Percentiles rank a stretch among this genome's conserved stretches.
These are phyloP conservation scores for Candida jianshihensis DNA, from an alignment of 805 yeast genomes.

Conservation along the genomic window DNA sequence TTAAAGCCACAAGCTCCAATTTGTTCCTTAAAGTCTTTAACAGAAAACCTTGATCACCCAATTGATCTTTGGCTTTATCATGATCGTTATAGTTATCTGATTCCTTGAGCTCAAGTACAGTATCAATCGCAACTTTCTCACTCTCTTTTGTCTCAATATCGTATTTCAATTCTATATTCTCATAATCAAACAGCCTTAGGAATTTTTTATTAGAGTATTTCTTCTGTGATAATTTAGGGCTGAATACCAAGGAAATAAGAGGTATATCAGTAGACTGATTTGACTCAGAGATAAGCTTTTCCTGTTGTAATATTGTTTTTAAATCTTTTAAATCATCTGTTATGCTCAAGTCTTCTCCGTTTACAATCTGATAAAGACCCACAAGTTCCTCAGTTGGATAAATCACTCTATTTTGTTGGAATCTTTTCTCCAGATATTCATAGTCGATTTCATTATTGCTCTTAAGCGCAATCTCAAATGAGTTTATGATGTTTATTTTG, in stretches of 20 bases:
- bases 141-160: constrained; percentile 8
- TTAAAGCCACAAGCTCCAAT: neutral
- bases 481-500: constrained; percentile 5
- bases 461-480: constrained; percentile 7
- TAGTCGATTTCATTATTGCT: neutral
- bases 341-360: neutral
- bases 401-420: constrained; percentile 6
- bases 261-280: neutral
- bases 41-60: constrained; percentile 5
- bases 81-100: constrained; percentile 2
- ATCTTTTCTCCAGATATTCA: constrained; percentile 4
- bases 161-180: constrained; percentile 2
- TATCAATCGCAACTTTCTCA: constrained; percentile 11
- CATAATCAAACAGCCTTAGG: constrained; percentile 2
- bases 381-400: constrained; percentile 7
- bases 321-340: neutral
- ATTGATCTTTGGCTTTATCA: constrained; percentile 6
- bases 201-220: constrained; percentile 7
- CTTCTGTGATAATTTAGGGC: constrained; percentile 3
- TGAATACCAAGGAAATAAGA: constrained; percentile 1
- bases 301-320: neutral
- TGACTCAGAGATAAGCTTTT: too few relatives aligned
- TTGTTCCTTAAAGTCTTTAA: constrained; percentile 5
- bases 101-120: constrained; percentile 7
- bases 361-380: constrained; percentile 7